Percentiles rank a stretch among this genome's conserved stretches.
phyloP scores from a whole-genome alignment of 2,329 filamentous ascomycete species.

The Calonectria hongkongensis region DNA sequence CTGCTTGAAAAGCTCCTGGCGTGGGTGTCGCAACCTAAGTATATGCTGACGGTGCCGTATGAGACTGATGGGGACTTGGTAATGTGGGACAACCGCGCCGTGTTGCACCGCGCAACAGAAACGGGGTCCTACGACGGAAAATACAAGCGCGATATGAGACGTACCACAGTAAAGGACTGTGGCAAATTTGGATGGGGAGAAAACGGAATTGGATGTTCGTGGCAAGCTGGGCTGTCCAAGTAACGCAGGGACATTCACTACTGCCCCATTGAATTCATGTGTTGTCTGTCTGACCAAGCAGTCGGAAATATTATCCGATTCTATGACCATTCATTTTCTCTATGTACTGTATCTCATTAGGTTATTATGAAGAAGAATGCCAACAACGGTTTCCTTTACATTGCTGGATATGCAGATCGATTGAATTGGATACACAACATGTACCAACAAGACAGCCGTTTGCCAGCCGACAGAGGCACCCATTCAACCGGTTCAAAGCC shows the following conservation, averaged over 20 bases:
- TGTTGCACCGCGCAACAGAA: conserved; percentile 17
- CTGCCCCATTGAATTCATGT: no score
- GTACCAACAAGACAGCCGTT: no score
- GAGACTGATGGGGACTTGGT: conserved; percentile 23
- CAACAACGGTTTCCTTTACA: no score
- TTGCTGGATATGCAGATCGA: no score
- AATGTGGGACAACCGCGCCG: conserved; percentile 33
- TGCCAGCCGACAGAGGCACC: no score
- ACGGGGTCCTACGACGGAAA: conserved; percentile 19
- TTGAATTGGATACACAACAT: no score
- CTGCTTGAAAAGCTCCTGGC: conserved; percentile 17
- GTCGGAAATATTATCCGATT: no score
- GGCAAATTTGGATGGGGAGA: conserved; percentile 28
- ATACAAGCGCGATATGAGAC: conserved; percentile 27
- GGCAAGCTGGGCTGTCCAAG: conserved; percentile 22
- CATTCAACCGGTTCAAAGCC: no score
- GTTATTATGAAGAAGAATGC: no score
- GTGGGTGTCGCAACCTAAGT: conserved; percentile 30
- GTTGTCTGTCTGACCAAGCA: no score
- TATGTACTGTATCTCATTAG: no score
- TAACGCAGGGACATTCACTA: not conserved
- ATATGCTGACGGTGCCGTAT: conserved; percentile 19
- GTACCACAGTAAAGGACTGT: conserved; percentile 25
- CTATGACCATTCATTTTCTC: no score
- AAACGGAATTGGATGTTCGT: conserved; percentile 13